Evolutionary conservation across 225 moss, liverwort and hornwort species (phyloP).

Genomic region (Asterella californica): DNA sequence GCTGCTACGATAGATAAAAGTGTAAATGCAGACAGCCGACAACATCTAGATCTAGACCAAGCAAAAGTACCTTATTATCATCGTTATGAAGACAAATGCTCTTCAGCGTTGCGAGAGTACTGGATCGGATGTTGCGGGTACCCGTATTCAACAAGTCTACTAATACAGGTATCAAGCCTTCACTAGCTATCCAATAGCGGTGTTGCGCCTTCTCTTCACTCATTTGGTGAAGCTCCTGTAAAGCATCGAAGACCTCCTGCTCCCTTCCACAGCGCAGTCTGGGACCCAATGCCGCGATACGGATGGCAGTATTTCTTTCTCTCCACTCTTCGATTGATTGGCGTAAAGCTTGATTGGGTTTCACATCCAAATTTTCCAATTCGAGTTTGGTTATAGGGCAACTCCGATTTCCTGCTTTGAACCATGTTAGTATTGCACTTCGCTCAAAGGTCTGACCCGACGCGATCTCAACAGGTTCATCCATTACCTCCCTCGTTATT

Average conservation of each 20-base stretch:
- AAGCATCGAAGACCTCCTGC: constrained; percentile 52
- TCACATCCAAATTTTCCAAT: constrained; percentile 66
- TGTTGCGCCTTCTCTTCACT: constrained; percentile 82
- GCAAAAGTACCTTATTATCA: constrained; percentile 71
- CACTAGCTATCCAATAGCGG: constrained; percentile 84
- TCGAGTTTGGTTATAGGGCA: constrained; percentile 87
- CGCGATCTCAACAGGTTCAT: constrained; percentile 86
- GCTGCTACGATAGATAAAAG: background rate
- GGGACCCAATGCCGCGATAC: constrained; percentile 60
- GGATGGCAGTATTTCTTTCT: constrained; percentile 64
- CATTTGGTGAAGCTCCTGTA: constrained; percentile 58
- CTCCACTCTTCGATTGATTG: constrained; percentile 94
- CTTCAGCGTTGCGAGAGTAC: constrained; percentile 64
- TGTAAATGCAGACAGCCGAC: background rate
- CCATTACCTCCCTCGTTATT: constrained; percentile 89
- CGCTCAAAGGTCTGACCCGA: constrained; percentile 88
- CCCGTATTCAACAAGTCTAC: constrained; percentile 50
- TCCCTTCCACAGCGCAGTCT: constrained; percentile 56
- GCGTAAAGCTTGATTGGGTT: constrained; percentile 68
- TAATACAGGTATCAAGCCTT: constrained; percentile 72
- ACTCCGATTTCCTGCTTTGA: constrained; percentile 61
- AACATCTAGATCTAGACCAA: background rate
- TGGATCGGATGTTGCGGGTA: constrained; percentile 71
- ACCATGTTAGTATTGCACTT: constrained; percentile 80
- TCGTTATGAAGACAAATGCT: constrained; percentile 69